Percentiles rank a stretch among this genome's conserved stretches.
Conservation (phyloP, 164 flowering plant species). For the Aristolochia contorta region DNA sequence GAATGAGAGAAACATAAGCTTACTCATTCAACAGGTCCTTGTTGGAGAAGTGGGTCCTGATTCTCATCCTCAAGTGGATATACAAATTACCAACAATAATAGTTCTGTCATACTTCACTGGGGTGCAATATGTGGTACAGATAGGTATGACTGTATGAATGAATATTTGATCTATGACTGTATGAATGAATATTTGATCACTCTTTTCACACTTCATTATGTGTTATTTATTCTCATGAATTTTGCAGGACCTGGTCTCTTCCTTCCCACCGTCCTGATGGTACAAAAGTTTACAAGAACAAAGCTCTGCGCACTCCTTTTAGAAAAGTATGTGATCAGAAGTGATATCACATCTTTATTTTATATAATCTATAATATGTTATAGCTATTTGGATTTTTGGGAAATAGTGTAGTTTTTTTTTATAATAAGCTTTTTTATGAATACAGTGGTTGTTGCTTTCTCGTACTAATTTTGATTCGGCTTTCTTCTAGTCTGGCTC, state of each 20-base stretch:
- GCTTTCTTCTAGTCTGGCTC: constrained; percentile 53
- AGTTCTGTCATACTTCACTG: constrained; percentile 69
- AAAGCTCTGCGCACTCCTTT: constrained; percentile 86
- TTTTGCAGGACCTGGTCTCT: constrained; percentile 63
- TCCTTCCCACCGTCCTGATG: constrained; percentile 72
- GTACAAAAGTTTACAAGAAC: constrained; percentile 62
- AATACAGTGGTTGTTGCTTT: constrained; percentile 1
- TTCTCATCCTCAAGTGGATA: constrained; percentile 32
- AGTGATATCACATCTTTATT: neutral
- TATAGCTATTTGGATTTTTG: neutral
- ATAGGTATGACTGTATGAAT: constrained; percentile 42
- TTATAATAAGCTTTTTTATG: neutral
- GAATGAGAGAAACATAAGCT: neutral
- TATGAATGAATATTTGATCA: neutral
- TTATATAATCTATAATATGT: neutral
- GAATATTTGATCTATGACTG: constrained; percentile 22
- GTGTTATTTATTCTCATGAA: neutral
- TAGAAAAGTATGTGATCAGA: constrained; percentile 37
- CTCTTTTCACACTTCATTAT: neutral
- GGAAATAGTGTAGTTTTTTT: neutral
- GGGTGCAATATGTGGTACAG: constrained; percentile 59
- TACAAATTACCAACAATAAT: constrained; percentile 52
- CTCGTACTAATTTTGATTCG: neutral
- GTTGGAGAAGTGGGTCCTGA: constrained; percentile 33
- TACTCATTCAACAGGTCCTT: constrained; percentile 47